These are phyloP conservation scores for Kluyveromyces aestuarii DNA, from an alignment of 805 yeast genomes.

Conservation along the genomic window DNA sequence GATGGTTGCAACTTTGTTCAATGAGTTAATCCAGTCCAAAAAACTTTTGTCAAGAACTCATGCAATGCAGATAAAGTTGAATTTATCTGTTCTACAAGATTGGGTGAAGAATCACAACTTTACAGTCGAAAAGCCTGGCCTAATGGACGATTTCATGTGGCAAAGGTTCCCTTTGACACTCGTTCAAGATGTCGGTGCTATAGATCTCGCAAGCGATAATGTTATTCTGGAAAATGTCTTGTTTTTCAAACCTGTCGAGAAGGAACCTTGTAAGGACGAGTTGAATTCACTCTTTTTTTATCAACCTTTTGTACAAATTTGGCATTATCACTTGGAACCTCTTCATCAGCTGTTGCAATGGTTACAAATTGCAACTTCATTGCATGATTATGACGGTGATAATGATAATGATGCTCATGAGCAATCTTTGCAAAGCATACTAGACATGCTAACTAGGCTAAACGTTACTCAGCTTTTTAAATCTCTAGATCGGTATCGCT, in stretches of 20 bases:
- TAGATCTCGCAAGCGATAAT: constrained; percentile 13
- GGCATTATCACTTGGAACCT: constrained; percentile 61
- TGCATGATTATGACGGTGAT: constrained; percentile 26
- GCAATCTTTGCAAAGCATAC: constrained; percentile 48
- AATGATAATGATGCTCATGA: constrained; percentile 30
- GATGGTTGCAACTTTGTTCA: constrained; percentile 65
- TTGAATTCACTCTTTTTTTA: constrained; percentile 49
- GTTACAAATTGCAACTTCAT: constrained; percentile 75
- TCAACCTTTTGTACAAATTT: constrained; percentile 53
- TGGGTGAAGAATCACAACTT: constrained; percentile 61
- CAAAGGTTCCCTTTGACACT: constrained; percentile 32
- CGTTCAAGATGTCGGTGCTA: constrained; percentile 23
- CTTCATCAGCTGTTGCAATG: constrained; percentile 77
- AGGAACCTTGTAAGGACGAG: constrained; percentile 3
- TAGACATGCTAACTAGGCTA: constrained; percentile 44
- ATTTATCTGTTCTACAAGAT: constrained; percentile 80
- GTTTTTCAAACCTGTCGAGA: constrained; percentile 15
- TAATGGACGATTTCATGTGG: constrained; percentile 31
- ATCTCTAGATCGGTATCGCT: constrained; percentile 65
- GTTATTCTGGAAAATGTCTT: constrained; percentile 20
- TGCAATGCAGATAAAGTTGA: constrained; percentile 85
- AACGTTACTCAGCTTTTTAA: constrained; percentile 64
- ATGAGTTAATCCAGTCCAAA: constrained; percentile 53
- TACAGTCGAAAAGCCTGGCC: constrained; percentile 23
- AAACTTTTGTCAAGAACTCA: constrained; percentile 69